Conservation (phyloP, 208 protist genomes). For the Wallacemonas sp. region DNA sequence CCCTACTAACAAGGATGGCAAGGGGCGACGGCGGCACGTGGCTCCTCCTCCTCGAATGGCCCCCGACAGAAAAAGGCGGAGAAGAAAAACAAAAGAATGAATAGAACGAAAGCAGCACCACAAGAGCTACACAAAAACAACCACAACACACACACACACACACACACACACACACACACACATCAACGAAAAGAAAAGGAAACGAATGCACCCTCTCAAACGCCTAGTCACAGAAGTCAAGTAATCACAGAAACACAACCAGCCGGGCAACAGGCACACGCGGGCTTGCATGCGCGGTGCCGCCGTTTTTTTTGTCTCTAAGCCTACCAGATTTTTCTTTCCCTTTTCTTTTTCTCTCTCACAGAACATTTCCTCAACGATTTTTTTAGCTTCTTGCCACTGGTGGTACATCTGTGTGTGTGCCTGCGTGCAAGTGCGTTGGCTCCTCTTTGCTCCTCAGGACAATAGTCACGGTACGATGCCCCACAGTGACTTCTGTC, state of each 20-base stretch:
- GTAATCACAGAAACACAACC: neutral
- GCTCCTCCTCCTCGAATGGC: neutral
- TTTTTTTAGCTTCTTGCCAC: neutral
- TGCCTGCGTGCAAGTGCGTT: neutral
- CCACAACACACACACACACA: neutral
- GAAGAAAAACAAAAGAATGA: constrained; percentile 25
- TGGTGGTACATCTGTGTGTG: neutral
- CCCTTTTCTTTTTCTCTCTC: constrained; percentile 11
- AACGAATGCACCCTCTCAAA: neutral
- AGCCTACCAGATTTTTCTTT: neutral
- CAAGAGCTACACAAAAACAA: neutral
- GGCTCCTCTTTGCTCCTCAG: neutral
- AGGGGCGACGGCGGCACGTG: neutral
- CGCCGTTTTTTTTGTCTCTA: constrained; percentile 1
- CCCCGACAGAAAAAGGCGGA: constrained; percentile 11
- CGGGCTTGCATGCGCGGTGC: neutral
- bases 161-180: too few species aligned
- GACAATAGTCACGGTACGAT: too few species aligned
- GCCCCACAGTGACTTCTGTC: too few species aligned
- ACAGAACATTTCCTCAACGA: neutral
- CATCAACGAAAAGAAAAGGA: neutral
- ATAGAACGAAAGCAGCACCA: constrained; percentile 11
- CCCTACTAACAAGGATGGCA: constrained; percentile 24
- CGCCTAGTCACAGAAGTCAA: too few species aligned
- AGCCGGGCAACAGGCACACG: too few species aligned